These are phyloP conservation scores for Blastocystis hominis DNA, from an alignment of 352 stramenopile genomes.

Conservation along the genomic window DNA sequence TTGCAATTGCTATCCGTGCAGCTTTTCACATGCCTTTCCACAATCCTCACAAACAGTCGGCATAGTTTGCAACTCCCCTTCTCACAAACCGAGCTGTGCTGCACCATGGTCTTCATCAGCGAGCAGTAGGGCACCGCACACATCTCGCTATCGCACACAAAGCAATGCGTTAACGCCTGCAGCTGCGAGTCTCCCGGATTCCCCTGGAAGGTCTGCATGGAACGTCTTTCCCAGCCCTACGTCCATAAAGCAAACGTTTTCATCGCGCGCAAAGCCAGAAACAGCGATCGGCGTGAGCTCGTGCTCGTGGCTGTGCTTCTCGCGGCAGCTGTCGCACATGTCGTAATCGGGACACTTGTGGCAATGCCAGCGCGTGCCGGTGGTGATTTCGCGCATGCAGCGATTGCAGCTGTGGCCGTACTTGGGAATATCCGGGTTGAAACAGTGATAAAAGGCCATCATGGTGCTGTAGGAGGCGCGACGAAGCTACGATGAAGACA, in stretches of 20 bases:
- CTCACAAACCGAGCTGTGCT: not conserved
- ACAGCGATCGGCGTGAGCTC: slow-evolving; percentile 55
- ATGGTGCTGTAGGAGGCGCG: slow-evolving; percentile 96
- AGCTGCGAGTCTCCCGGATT: not conserved
- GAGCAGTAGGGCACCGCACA: not conserved
- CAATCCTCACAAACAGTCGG: not conserved
- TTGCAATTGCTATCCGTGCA: slow-evolving; percentile 29
- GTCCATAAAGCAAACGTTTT: not conserved
- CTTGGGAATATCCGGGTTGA: slow-evolving; percentile 72
- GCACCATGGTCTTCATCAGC: not conserved
- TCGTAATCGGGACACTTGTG: slow-evolving; percentile 76
- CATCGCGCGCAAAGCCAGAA: not conserved
- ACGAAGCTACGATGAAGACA: slow-evolving; percentile 67
- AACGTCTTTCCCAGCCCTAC: not conserved
- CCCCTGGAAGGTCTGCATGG: not conserved
- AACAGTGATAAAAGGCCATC: slow-evolving; percentile 97
- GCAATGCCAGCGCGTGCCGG: slow-evolving; percentile 77
- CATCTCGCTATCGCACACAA: not conserved
- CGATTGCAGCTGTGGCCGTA: slow-evolving; percentile 66
- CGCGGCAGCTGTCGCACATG: slow-evolving; percentile 74
- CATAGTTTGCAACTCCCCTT: not conserved
- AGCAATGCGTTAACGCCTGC: slow-evolving; percentile 13
- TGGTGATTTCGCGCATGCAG: slow-evolving; percentile 73
- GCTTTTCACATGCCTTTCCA: not conserved
- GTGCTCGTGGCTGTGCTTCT: slow-evolving; percentile 65